Conservation (phyloP, 805 yeast species). For the Pichia thaimueangensis region DNA sequence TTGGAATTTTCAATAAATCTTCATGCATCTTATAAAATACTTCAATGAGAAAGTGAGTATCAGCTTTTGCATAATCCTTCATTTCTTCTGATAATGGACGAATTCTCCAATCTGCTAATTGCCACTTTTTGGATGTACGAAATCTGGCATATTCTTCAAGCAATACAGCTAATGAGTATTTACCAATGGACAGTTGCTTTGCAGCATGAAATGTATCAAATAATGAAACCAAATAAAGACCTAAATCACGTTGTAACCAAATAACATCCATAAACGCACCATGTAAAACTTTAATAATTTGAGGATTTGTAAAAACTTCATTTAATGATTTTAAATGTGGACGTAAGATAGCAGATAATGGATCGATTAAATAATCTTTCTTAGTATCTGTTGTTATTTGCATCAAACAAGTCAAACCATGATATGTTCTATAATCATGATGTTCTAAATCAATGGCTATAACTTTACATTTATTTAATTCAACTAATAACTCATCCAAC, state of each 20-base stretch:
- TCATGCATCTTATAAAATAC: slow-evolving; percentile 72
- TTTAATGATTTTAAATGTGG: slow-evolving; percentile 65
- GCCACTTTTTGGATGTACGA: slow-evolving; percentile 89
- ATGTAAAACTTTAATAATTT: slow-evolving; percentile 80
- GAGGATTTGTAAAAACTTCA: slow-evolving; percentile 72
- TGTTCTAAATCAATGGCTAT: slow-evolving; percentile 95
- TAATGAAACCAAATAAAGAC: slow-evolving; percentile 78
- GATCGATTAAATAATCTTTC: slow-evolving; percentile 78
- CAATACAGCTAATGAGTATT: slow-evolving; percentile 76
- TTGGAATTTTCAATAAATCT: slow-evolving; percentile 43
- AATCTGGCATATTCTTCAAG: slow-evolving; percentile 76
- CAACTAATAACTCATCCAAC: slow-evolving; percentile 48
- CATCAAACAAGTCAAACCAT: slow-evolving; percentile 89
- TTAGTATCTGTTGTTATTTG: slow-evolving; percentile 69
- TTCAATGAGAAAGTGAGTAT: slow-evolving; percentile 83
- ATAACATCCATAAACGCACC: slow-evolving; percentile 96
- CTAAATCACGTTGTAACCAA: slow-evolving; percentile 95
- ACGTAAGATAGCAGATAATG: slow-evolving; percentile 56
- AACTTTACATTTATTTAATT: slow-evolving; percentile 45
- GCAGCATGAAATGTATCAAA: slow-evolving; percentile 95
- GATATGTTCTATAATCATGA: slow-evolving; percentile 85
- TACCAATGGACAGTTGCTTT: slow-evolving; percentile 68
- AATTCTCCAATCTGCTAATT: slow-evolving; percentile 92
- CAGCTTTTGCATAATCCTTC: slow-evolving; percentile 86
- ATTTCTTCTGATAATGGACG: slow-evolving; percentile 76